A percentile compares a stretch with the other conserved stretches of the same genome.
Evolutionary conservation across 2,329 filamentous ascomycete species (phyloP).

Genomic region (Amylocarpus encephaloides): DNA sequence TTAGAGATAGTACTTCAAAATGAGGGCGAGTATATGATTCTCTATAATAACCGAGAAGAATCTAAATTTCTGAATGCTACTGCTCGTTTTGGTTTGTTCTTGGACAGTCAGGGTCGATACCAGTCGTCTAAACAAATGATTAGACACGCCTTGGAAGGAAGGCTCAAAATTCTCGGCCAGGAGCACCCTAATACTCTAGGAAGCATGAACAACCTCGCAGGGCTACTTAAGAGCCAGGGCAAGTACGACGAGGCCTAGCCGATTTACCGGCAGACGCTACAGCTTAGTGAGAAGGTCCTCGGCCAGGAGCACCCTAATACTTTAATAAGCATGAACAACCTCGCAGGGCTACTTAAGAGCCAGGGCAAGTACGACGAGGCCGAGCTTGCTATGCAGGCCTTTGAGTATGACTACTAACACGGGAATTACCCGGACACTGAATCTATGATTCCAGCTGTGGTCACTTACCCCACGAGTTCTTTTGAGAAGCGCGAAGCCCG

Average conservation of each 20-base stretch:
- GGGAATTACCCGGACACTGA: too few species aligned
- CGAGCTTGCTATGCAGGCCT: too few species aligned
- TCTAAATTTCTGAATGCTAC: neutral
- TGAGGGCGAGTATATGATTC: neutral
- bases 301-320: conserved; percentile 1
- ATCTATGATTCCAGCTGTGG: too few species aligned
- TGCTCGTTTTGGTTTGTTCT: neutral
- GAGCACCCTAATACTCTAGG: neutral
- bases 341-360: too few species aligned
- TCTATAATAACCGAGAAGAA: neutral
- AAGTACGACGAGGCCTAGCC: conserved; percentile 4
- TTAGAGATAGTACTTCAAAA: neutral
- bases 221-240: neutral
- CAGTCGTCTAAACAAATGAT: neutral
- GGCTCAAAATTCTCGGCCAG: neutral
- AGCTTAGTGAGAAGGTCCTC: neutral
- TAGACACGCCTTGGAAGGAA: neutral
- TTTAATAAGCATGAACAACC: neutral
- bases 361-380: too few species aligned
- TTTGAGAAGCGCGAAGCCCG: too few species aligned
- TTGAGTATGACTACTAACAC: too few species aligned
- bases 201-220: neutral
- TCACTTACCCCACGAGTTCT: too few species aligned
- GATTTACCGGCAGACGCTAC: conserved; percentile 1
- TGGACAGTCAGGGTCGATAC: neutral